These are phyloP conservation scores for Aspergillus wentii DNA, from an alignment of 495 filamentous ascomycete species.

Conservation along the genomic window DNA sequence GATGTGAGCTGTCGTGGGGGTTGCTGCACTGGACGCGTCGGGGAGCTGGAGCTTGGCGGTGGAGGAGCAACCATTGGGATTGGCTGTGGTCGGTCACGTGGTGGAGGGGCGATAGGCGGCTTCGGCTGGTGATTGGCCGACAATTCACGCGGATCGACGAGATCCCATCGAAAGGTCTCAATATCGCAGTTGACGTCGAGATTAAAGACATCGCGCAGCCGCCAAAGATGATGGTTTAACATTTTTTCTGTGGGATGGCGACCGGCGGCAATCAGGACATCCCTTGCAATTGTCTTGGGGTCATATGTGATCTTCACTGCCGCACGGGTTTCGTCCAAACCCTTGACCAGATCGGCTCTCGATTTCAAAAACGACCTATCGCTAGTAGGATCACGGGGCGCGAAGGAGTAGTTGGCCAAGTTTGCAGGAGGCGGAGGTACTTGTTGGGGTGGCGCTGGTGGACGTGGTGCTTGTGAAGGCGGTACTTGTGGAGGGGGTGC, in stretches of 20 bases:
- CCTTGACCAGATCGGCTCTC: conserved; percentile 30
- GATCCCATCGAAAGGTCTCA: conserved; percentile 62
- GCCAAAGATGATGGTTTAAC: conserved; percentile 57
- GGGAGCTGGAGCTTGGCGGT: no score
- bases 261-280: conserved; percentile 57
- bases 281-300: conserved; percentile 58
- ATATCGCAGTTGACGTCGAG: conserved; percentile 46
- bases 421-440: not conserved
- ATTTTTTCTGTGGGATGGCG: conserved; percentile 51
- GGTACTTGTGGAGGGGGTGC: not conserved
- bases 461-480: not conserved
- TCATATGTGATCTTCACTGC: conserved; percentile 47
- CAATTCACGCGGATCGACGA: conserved; percentile 43
- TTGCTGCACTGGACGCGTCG: no score
- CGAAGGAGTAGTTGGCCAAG: conserved; percentile 6
- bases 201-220: conserved; percentile 34
- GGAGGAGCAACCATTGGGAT: not conserved
- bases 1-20: no score
- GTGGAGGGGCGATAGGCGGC: not conserved
- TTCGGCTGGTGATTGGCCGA: not conserved
- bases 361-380: conserved; percentile 11
- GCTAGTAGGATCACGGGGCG: conserved; percentile 4
- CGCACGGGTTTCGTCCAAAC: conserved; percentile 42
- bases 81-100: not conserved
- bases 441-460: not conserved